phyloP scores from a whole-genome alignment of 106 monocot genomes.

The Platanthera zijinensis region DNA sequence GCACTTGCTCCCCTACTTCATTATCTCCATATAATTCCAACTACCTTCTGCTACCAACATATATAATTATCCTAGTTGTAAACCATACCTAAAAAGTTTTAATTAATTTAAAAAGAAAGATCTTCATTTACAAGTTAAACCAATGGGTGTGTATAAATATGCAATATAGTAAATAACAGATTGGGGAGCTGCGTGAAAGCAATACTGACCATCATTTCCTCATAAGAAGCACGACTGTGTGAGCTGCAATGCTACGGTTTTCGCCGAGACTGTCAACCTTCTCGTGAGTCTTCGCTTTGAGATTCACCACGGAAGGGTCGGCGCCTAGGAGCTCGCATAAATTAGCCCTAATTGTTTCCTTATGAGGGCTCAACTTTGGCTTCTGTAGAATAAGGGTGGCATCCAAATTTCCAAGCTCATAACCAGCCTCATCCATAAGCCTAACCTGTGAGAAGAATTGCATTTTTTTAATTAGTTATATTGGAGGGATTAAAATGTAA shows the following conservation, averaged over 20 bases:
- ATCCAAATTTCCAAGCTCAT: slow-evolving; percentile 93
- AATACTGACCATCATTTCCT: slow-evolving; percentile 33
- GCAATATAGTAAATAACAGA: background rate
- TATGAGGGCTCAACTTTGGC: slow-evolving; percentile 91
- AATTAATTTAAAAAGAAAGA: background rate
- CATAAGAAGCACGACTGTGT: slow-evolving; percentile 87
- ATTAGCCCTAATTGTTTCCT: slow-evolving; percentile 77
- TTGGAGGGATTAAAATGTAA: background rate
- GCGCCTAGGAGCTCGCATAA: slow-evolving; percentile 73
- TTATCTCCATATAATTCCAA: too few species aligned
- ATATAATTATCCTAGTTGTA: too few species aligned
- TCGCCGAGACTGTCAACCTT: slow-evolving; percentile 97
- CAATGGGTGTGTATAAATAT: background rate
- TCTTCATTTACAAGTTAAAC: background rate
- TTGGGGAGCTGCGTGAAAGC: background rate
- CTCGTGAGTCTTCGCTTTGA: slow-evolving; percentile 96
- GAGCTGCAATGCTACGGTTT: slow-evolving; percentile 91
- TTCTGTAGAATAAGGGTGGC: slow-evolving; percentile 88
- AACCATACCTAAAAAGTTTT: too few species aligned
- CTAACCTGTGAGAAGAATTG: slow-evolving; percentile 37
- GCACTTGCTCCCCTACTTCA: too few species aligned
- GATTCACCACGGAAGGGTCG: slow-evolving; percentile 71
- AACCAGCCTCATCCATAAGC: slow-evolving; percentile 93
- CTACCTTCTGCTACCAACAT: too few species aligned
- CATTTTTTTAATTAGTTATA: background rate